Evolutionary conservation across 192 early-diverging fungal genomes (phyloP).

Genomic region (Gryganskiella cystojenkinii): DNA sequence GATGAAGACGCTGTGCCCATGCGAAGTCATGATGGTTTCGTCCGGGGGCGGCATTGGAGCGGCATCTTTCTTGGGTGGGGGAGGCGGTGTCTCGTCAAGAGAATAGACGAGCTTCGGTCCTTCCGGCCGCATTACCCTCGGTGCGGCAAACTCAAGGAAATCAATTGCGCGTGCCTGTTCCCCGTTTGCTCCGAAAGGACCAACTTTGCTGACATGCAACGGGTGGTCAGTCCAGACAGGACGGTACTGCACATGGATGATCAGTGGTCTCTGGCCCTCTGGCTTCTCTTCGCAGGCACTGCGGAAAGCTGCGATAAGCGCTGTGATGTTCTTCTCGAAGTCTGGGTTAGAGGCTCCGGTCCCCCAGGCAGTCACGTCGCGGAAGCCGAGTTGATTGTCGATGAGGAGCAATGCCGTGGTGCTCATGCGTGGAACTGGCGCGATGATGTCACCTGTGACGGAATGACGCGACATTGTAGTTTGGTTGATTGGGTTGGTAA

Average conservation of each 20-base stretch:
- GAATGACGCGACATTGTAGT: slow-evolving; percentile 28
- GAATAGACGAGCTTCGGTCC: slow-evolving; percentile 28
- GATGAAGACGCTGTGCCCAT: slow-evolving; percentile 29
- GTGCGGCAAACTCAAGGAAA: slow-evolving; percentile 22
- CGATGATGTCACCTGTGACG: slow-evolving; percentile 13
- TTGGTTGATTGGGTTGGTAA: slow-evolving; percentile 5
- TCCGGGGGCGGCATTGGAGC: slow-evolving; percentile 14
- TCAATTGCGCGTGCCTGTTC: slow-evolving; percentile 26
- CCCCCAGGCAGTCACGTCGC: slow-evolving; percentile 20
- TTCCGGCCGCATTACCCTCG: slow-evolving; percentile 26
- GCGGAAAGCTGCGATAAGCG: slow-evolving; percentile 30
- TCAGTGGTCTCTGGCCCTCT: slow-evolving; percentile 25
- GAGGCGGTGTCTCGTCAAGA: slow-evolving; percentile 30
- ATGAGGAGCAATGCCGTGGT: slow-evolving; percentile 27
- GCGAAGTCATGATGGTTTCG: slow-evolving; percentile 26
- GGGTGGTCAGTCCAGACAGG: slow-evolving; percentile 28
- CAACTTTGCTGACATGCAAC: slow-evolving; percentile 30
- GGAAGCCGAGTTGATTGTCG: slow-evolving; percentile 27
- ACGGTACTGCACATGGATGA: slow-evolving; percentile 31
- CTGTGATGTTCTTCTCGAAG: slow-evolving; percentile 21
- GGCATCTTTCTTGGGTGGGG: slow-evolving; percentile 20
- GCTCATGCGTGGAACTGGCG: slow-evolving; percentile 16
- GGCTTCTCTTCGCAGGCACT: slow-evolving; percentile 19
- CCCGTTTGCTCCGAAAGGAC: slow-evolving; percentile 22
- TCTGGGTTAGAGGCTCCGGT: slow-evolving; percentile 23